These are phyloP conservation scores for Kluyveromyces dobzhanskii DNA, from an alignment of 805 yeast genomes.

Conservation along the genomic window DNA sequence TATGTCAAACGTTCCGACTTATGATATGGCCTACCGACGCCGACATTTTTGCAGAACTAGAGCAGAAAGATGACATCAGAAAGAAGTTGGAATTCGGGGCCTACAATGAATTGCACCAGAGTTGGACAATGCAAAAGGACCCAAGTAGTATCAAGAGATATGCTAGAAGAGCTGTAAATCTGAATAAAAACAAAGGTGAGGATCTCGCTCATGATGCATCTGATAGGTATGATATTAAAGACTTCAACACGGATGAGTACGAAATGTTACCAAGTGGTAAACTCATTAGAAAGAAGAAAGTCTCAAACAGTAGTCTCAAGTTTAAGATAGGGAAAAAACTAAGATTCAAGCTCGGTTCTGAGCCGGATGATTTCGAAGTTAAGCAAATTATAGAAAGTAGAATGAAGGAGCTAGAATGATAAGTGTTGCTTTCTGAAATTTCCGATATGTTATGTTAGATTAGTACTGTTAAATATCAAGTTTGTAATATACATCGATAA, in stretches of 20 bases:
- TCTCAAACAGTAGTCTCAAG: slow-evolving; percentile 10
- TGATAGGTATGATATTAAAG: slow-evolving; percentile 1
- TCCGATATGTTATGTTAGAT: no score
- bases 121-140: slow-evolving; percentile 64
- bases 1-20: slow-evolving; percentile 47
- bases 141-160: slow-evolving; percentile 28
- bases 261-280: slow-evolving; percentile 74
- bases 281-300: slow-evolving; percentile 34
- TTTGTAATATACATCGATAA: neutral
- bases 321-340: slow-evolving; percentile 28
- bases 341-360: slow-evolving; percentile 25
- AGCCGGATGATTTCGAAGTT: slow-evolving; percentile 33
- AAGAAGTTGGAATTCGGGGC: slow-evolving; percentile 66
- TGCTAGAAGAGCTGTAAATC: slow-evolving; percentile 14
- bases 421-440: no score
- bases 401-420: slow-evolving; percentile 31
- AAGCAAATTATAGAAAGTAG: slow-evolving; percentile 48
- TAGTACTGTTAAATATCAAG: no score
- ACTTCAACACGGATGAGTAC: slow-evolving; percentile 27
- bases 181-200: neutral
- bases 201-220: neutral
- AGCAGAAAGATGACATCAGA: slow-evolving; percentile 58
- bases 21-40: slow-evolving; percentile 62
- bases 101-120: slow-evolving; percentile 61
- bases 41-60: slow-evolving; percentile 70